Base-by-base conservation (phyloP, 257 asterid species). In the Coffea eugenioides region DNA sequence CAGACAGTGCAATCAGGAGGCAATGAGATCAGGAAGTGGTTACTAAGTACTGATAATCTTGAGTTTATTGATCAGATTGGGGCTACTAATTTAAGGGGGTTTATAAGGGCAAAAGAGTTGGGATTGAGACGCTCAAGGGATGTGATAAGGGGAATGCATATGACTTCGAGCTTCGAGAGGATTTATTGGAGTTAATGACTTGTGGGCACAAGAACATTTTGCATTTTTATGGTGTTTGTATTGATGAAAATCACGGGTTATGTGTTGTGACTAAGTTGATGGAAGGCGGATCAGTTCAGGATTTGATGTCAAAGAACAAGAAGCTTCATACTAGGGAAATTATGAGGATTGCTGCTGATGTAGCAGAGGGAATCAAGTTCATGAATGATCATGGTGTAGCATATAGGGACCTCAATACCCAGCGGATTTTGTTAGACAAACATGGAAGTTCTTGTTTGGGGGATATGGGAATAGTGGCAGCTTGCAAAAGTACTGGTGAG, bases 131-230 rank as follows among this genome's bases (percentile, higher is more conserved):
- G 91, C 92, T 96, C 82, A 92, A 88, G 82, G 98, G 98, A 66
- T 96, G 99, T 86, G 99, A 95, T 77, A 94, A 94, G 79, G 99
- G 99, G 74, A 91, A 87, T 83, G 90, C 97, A 18, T 96, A 91
- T 36, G 97, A 94, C 73, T 94, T 96, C 79, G 97, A 89, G 89
- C 83, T 94, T 27, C 88, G 93, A 86, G 86, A 85, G 74, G 92
- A 92, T 86, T 82, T 94, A 82, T 79, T 96, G 88, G 98, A 90
- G 91, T 77, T 96, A 86, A 96, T 96, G 99, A 91, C 96, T 14
- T 96, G 98, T 72, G 96, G 97, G 66, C 99, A 96, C 82, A 96
- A 84, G 89, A 92, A 87, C 81, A 84, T 94, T 77, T 71, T 96
- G 83, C 97, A 81, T 77, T 96, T 96, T 84, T 77, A 88, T 46